Percentiles rank a stretch among this genome's conserved stretches.
These are phyloP conservation scores for baker's yeast (Saccharomyces cerevisiae) DNA, from an alignment of 805 yeast genomes.

Conservation along the genomic window DNA sequence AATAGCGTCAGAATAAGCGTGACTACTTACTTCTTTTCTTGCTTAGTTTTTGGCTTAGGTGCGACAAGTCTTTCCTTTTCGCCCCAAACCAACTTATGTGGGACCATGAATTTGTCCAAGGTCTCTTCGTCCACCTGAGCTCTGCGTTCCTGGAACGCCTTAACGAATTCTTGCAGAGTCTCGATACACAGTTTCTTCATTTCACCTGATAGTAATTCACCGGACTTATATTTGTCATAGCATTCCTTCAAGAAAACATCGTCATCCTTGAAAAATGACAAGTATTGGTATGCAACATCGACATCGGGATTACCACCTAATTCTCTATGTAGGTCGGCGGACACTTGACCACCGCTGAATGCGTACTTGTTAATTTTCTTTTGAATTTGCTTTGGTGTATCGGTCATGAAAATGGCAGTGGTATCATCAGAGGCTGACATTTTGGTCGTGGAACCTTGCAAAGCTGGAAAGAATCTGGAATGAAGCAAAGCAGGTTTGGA, in stretches of 20 bases:
- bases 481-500: conserved; percentile 88
- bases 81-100: conserved; percentile 75
- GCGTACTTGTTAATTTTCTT: conserved; percentile 95
- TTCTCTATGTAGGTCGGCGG: conserved; percentile 83
- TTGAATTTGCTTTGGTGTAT: conserved; percentile 82
- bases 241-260: conserved; percentile 64
- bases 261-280: conserved; percentile 83
- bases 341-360: conserved; percentile 85
- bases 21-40: conserved; percentile 17
- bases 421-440: conserved; percentile 93
- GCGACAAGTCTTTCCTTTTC: conserved; percentile 65
- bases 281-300: conserved; percentile 90
- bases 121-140: conserved; percentile 51
- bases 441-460: conserved; percentile 92
- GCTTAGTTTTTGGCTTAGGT: conserved; percentile 46
- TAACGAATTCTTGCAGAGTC: conserved; percentile 69
- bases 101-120: conserved; percentile 67
- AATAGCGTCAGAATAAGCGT: background rate
- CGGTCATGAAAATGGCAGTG: conserved; percentile 90
- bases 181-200: conserved; percentile 82
- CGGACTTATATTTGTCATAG: conserved; percentile 60
- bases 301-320: conserved; percentile 91
- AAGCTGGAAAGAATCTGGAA: conserved; percentile 94
- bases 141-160: conserved; percentile 74
- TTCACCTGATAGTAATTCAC: conserved; percentile 86